phyloP scores from a whole-genome alignment of 1,284 basidiomycete species.

The Puccinia novopanici region DNA sequence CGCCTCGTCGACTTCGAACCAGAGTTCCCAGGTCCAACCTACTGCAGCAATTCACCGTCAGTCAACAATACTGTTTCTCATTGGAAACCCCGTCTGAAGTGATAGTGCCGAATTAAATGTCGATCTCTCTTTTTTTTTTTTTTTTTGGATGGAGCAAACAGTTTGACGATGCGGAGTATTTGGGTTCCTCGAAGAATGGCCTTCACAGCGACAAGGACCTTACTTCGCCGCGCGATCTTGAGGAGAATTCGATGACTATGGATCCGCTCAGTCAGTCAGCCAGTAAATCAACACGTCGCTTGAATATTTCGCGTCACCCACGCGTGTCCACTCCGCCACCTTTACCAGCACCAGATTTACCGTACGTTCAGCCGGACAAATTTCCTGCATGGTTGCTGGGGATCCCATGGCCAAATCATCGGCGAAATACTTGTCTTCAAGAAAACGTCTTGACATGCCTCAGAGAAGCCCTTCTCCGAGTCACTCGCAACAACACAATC shows the following conservation, averaged over 20 bases:
- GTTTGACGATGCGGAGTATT: background rate
- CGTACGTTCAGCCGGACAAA: background rate
- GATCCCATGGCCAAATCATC: conserved; percentile 28
- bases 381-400: conserved; percentile 23
- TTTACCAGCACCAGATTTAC: background rate
- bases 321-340: conserved; percentile 24
- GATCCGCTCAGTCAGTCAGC: background rate
- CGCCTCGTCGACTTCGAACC: conserved; percentile 16
- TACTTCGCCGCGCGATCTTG: background rate
- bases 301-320: conserved; percentile 16
- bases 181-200: background rate
- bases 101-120: too few species aligned
- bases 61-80: background rate
- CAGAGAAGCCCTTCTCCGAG: background rate
- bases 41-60: background rate
- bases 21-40: background rate
- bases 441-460: background rate
- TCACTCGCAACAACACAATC: background rate
- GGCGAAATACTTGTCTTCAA: background rate
- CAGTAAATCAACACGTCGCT: background rate
- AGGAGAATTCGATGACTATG: conserved; percentile 4
- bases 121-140: too few species aligned
- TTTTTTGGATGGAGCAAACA: background rate
- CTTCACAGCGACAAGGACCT: background rate
- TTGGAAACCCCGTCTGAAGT: too few species aligned